Conservation (phyloP, 2,329 filamentous ascomycete genomes). For the Penicillium vulpinum region DNA sequence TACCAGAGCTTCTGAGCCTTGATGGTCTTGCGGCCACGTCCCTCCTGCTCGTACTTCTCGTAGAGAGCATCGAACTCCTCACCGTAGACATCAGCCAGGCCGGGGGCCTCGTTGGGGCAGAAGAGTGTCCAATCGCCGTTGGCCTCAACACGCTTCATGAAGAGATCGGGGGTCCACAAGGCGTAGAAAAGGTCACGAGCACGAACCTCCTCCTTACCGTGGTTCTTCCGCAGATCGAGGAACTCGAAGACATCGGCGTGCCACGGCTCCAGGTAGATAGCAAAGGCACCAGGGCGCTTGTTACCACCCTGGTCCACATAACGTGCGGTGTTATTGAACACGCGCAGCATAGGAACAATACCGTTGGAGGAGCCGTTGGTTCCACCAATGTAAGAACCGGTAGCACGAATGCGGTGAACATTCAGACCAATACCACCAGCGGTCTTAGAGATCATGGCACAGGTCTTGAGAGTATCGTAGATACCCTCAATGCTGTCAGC, state of each 20-base stretch:
- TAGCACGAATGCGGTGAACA: constrained; percentile 93
- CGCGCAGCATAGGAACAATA: constrained; percentile 94
- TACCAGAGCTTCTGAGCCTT: constrained; percentile 99
- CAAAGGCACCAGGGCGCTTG: constrained; percentile 97
- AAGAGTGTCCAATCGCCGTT: constrained; percentile 97
- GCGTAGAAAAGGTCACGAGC: constrained; percentile 97
- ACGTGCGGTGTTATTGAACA: constrained; percentile 98
- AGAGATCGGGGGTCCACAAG: constrained; percentile 96
- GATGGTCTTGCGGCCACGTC: constrained; percentile 83
- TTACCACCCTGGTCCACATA: constrained; percentile 99
- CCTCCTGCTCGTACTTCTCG: constrained; percentile 82
- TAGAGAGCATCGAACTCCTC: constrained; percentile 97
- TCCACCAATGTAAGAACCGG: constrained; percentile 95
- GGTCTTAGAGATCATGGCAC: constrained; percentile 99
- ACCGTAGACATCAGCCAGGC: constrained; percentile 92
- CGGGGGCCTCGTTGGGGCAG: constrained; percentile 95
- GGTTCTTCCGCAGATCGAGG: constrained; percentile 97
- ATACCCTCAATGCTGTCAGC: constrained; percentile 99
- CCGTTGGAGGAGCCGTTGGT: constrained; percentile 98
- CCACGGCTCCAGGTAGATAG: constrained; percentile 99
- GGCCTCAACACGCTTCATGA: constrained; percentile 99
- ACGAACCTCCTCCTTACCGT: constrained; percentile 97
- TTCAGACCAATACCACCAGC: constrained; percentile 97
- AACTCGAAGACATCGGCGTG: constrained; percentile 97
- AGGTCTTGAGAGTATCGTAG: constrained; percentile 98